Conservation (phyloP, 306 rosid genomes). For the Glycine latifolia region DNA sequence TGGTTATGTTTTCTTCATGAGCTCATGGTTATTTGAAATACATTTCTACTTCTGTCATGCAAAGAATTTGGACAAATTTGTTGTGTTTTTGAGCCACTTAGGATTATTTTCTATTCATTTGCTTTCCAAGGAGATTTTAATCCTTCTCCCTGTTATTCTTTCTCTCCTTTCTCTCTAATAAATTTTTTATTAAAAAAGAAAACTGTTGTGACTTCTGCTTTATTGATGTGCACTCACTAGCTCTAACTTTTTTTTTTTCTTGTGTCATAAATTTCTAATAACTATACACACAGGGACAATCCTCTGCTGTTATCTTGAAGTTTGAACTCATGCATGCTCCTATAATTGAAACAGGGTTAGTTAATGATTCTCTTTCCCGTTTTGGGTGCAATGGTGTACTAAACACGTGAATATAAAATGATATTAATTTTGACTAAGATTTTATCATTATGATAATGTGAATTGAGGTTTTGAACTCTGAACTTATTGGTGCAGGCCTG, state of each 20-base stretch:
- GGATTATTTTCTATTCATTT: constrained; percentile 19
- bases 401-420: too few relatives aligned
- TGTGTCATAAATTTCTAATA: constrained; percentile 22
- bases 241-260: constrained; percentile 6
- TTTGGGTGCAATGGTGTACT: not conserved
- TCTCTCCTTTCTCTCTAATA: not conserved
- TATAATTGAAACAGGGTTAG: constrained; percentile 67
- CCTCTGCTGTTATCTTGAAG: constrained; percentile 84
- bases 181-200: not conserved
- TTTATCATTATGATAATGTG: constrained; percentile 15
- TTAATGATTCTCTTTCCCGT: constrained; percentile 39
- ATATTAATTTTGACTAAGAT: constrained; percentile 2
- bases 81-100: constrained; percentile 14
- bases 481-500: constrained; percentile 59
- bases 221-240: constrained; percentile 13
- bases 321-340: constrained; percentile 91
- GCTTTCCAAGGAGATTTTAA: not conserved
- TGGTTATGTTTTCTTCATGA: constrained; percentile 1
- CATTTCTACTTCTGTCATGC: constrained; percentile 13
- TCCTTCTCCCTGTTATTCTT: not conserved
- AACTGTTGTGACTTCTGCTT: constrained; percentile 28
- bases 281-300: constrained; percentile 63
- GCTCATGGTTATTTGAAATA: not conserved
- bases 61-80: constrained; percentile 5
- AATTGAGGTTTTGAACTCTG: constrained; percentile 29